Percentiles rank a stretch among this genome's conserved stretches.
Conservation (phyloP, 495 filamentous ascomycete species). For the Neurospora sp. region DNA sequence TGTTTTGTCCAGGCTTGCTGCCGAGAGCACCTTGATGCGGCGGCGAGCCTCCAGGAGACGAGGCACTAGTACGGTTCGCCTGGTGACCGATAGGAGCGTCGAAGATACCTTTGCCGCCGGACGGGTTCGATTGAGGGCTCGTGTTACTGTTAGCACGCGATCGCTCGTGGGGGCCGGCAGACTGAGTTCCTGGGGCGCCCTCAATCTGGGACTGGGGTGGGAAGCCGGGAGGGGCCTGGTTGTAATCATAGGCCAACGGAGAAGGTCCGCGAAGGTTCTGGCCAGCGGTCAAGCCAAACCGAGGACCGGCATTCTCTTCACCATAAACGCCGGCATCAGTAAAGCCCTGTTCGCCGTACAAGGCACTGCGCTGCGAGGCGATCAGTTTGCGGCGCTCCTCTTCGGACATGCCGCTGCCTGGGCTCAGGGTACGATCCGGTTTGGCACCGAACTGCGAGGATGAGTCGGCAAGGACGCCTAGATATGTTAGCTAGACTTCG, state of each 20-base stretch:
- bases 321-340: conserved; percentile 48
- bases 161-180: conserved; percentile 47
- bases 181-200: conserved; percentile 28
- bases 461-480: conserved; percentile 76
- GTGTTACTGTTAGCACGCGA: conserved; percentile 84
- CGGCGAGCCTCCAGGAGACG: conserved; percentile 82
- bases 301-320: conserved; percentile 51
- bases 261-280: conserved; percentile 47
- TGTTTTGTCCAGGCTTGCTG: conserved; percentile 35
- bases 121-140: conserved; percentile 58
- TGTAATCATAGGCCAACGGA: conserved; percentile 40
- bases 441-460: conserved; percentile 52
- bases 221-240: conserved; percentile 31
- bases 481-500: conserved; percentile 30
- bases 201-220: conserved; percentile 43
- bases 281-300: conserved; percentile 40
- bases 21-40: conserved; percentile 53
- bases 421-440: conserved; percentile 86
- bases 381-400: conserved; percentile 95
- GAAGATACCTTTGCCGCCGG: conserved; percentile 56
- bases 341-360: conserved; percentile 73
- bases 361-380: conserved; percentile 81
- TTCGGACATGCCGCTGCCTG: conserved; percentile 69
- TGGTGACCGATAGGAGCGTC: conserved; percentile 58
- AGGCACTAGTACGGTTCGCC: conserved; percentile 75